Evolutionary conservation across 2,329 filamentous ascomycete genomes (phyloP).

Genomic region (Chrysoporthe cubensis): DNA sequence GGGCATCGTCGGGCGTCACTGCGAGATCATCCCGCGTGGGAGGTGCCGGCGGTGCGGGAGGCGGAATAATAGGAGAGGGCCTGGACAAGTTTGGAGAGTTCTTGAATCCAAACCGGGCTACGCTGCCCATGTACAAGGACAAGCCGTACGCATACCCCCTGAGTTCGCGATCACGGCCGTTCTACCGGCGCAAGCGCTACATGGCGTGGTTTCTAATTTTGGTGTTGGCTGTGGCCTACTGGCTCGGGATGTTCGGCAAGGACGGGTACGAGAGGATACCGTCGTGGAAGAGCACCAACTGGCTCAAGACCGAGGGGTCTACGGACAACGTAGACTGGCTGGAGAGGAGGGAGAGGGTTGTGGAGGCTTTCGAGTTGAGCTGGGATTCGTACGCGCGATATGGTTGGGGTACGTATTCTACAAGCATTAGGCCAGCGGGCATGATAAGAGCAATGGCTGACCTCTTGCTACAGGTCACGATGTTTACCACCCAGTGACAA

Average conservation of each 20-base stretch:
- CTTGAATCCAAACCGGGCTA: conserved; percentile 58
- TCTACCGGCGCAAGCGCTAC: conserved; percentile 68
- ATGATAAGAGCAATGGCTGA: conserved; percentile 34
- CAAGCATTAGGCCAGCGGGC: neutral
- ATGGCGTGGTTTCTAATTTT: conserved; percentile 49
- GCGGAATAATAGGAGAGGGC: conserved; percentile 54
- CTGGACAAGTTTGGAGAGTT: conserved; percentile 67
- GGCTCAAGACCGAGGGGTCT: conserved; percentile 57
- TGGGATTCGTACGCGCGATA: conserved; percentile 93
- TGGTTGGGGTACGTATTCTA: conserved; percentile 77
- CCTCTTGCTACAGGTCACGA: conserved; percentile 65
- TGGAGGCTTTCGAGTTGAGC: conserved; percentile 86
- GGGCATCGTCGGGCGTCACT: conserved; percentile 58
- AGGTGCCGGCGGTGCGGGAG: conserved; percentile 23
- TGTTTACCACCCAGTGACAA: conserved; percentile 82
- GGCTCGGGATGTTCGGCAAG: conserved; percentile 63
- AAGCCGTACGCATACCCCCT: conserved; percentile 81
- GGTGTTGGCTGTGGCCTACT: conserved; percentile 68
- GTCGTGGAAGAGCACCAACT: conserved; percentile 55
- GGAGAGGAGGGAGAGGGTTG: conserved; percentile 76
- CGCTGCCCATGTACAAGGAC: conserved; percentile 97
- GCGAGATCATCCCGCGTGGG: conserved; percentile 42
- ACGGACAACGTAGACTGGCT: conserved; percentile 69
- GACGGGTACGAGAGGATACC: conserved; percentile 40
- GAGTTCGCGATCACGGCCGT: conserved; percentile 60